Evolutionary conservation across 2,329 filamentous ascomycete species (phyloP).

Genomic region (Clarireedia hainanense): DNA sequence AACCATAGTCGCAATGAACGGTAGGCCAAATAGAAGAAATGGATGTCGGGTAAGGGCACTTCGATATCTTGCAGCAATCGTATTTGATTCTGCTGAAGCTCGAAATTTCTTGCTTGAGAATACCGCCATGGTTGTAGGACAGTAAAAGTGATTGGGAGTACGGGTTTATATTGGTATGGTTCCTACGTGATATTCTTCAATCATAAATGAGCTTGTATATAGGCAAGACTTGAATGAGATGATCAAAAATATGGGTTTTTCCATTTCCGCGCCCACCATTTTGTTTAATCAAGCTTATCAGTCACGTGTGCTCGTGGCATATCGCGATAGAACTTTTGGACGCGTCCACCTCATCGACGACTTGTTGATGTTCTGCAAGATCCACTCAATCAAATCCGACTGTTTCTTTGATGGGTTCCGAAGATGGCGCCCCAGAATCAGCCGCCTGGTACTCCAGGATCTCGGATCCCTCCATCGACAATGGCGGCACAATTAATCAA

Average conservation of each 20-base stretch:
- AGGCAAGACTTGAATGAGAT: background rate
- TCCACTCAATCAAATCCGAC: background rate
- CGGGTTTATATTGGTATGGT: background rate
- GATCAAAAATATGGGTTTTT: background rate
- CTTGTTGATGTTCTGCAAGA: background rate
- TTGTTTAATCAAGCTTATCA: background rate
- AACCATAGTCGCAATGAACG: conserved; percentile 84
- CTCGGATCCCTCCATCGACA: conserved; percentile 59
- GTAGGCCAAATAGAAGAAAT: conserved; percentile 87
- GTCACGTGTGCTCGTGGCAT: background rate
- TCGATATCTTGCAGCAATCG: conserved; percentile 71
- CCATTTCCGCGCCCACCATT: background rate
- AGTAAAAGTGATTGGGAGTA: background rate
- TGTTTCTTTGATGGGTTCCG: conserved; percentile 14
- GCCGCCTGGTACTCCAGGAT: conserved; percentile 12
- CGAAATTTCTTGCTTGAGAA: conserved; percentile 69
- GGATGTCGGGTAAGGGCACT: conserved; percentile 67
- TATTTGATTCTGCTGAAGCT: conserved; percentile 55
- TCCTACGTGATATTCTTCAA: background rate
- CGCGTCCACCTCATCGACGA: conserved; percentile 1
- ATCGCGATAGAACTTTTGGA: background rate
- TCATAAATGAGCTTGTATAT: background rate
- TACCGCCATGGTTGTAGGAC: conserved; percentile 39
- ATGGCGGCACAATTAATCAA: conserved; percentile 82
- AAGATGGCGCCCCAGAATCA: conserved; percentile 18